Evolutionary conservation across 139 green algal species (phyloP), one percentile per base, ranked within the genome.

Genomic region (Dunaliella sp.): DNA sequence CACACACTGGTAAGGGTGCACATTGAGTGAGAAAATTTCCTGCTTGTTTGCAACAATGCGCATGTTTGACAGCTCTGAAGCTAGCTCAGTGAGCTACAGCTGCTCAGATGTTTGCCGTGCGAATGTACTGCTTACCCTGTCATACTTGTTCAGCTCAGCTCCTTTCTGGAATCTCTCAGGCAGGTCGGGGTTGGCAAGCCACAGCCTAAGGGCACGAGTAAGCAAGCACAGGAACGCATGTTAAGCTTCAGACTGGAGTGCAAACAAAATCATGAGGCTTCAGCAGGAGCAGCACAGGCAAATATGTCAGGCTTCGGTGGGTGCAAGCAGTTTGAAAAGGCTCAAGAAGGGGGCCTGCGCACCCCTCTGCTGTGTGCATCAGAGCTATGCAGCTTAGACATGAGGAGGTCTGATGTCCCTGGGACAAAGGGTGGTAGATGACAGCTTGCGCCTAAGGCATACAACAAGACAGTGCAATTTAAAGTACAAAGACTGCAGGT

Each of bases 191-290:
- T 33, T 81, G 76, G 76, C 33, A 33, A 81, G 30, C 76, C 76
- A 81, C 12, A 34, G n/a, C 12, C 89, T 85, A 74, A n/a, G n/a
- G n/a, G n/a, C n/a, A n/a, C 16, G 16, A 65, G 16, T 65, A 65
- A 65, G 16, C 7, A 65, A 16, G 48, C 48, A 65, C 16, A 26
- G 48, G 7, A 65, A 65, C 7, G 48, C 48, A 65, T 16, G 7
- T 65, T 65, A 26, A 65, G 16, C 48, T 65, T 65, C 7, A 65
- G 48, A 16, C 16, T 26, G 7, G 7, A 65, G 48, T 7, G 48
- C 7, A 65, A 16, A 16, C 7, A 65, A 65, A 16, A 26, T 16
- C 7, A 65, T 7, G 48, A 65, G 48, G 7, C 7, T 65, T 65
- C 48, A 65, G 16, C 48, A 65, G 7, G 48, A 65, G 16, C n/a